Evolutionary conservation across 83 land plant genomes (phyloP), one percentile per base, ranked within the genome.

Genomic region (Diphasiastrum complanatum): DNA sequence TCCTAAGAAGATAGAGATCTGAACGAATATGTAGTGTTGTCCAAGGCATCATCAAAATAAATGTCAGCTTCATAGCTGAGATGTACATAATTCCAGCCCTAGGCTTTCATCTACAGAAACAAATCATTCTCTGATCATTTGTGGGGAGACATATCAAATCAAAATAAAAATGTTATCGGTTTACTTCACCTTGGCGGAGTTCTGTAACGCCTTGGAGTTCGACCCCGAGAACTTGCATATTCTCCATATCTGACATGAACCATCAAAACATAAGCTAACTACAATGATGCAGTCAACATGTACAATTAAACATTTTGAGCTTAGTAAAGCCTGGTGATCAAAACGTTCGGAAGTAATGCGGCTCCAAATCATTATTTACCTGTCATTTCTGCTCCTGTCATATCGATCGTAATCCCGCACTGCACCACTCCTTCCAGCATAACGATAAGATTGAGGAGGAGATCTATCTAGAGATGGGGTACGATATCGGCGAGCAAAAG

Each of bases 381-480:
- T 64, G 69, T 69, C 56, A 52, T n/a, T 70, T 34, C 69, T 56
- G 32, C 71, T 47, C 53, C 51, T 51, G 40, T 47, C 68, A 50
- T 55, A 77, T 81, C 95, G 79, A 34, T 89, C 91, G 18, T 85
- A 81, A 32, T 79, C 85, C 51, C 37, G 53, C 28, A 48, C 56
- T 16, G 25, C 12, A 14, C 19, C 19, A 1, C 22, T 5, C 67
- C 51, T 73, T 30, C 61, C 84, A 46, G 79, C 72, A 50, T 77
- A 79, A 3, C 95, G 80, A 51, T 79, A 79, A 33, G 82, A 61
- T 38, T 91, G 79, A 26, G 82, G 77, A 20, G 97, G 95, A 29
- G 97, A 88, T 19, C 91, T 84, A 10, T 83, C 96, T 19, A 82
- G 81, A 45, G 91, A 83, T 1, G 87, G 95, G 2, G 97, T 91